Evolutionary conservation across 2,329 filamentous ascomycete species (phyloP).

Genomic region (Stagonosporopsis vannaccii): DNA sequence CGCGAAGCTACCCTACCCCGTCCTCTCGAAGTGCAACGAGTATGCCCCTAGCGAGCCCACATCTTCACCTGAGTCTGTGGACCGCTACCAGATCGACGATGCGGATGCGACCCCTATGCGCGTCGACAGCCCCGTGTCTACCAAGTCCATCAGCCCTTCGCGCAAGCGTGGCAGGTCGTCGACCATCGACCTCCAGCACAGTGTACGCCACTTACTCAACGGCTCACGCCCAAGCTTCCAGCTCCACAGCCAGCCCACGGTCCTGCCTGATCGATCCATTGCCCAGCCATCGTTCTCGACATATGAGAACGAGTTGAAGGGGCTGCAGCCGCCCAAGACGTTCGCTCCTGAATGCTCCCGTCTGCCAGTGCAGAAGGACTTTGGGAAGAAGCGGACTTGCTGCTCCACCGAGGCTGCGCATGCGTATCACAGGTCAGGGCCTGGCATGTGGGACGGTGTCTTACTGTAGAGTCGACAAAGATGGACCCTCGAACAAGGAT

Average conservation of each 20-base stretch:
- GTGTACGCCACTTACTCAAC: constrained; percentile 69
- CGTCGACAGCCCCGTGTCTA: constrained; percentile 37
- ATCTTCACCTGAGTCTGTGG: constrained; percentile 48
- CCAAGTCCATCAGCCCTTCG: constrained; percentile 30
- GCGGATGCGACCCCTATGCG: constrained; percentile 38
- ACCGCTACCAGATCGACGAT: constrained; percentile 61
- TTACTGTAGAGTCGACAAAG: constrained; percentile 45
- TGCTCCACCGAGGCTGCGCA: constrained; percentile 67
- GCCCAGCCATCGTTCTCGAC: constrained; percentile 41
- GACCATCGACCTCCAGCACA: constrained; percentile 67
- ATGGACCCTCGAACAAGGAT: constrained; percentile 7
- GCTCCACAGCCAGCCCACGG: constrained; percentile 42
- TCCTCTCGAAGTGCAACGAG: constrained; percentile 49
- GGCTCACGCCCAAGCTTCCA: constrained; percentile 50
- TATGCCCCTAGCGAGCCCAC: constrained; percentile 45
- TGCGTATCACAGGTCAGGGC: constrained; percentile 61
- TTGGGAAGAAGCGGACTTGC: constrained; percentile 70
- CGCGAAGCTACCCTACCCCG: constrained; percentile 53
- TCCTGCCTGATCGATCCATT: constrained; percentile 47
- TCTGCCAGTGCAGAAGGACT: constrained; percentile 55
- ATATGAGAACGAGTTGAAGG: constrained; percentile 41
- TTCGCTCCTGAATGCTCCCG: constrained; percentile 50
- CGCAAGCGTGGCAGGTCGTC: constrained; percentile 70
- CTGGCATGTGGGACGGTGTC: constrained; percentile 73
- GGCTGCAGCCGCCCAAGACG: constrained; percentile 50